Evolutionary conservation across 225 moss, liverwort and hornwort genomes (phyloP), one percentile per base, ranked within the genome.

Genomic region (Bryoerythrophyllum caledonicum): DNA sequence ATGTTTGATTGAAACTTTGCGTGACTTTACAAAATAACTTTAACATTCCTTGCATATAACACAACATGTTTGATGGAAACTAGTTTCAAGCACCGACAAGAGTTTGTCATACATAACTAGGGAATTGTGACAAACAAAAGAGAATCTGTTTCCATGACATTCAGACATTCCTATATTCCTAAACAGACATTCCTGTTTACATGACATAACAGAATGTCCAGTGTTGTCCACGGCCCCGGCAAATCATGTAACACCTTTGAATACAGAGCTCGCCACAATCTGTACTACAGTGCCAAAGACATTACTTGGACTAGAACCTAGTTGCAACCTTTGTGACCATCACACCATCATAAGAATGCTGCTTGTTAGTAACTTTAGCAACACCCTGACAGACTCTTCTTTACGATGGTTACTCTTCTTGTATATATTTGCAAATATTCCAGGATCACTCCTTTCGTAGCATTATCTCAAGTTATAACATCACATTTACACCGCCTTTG

Each of bases 121-220:
- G 71, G 30, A 60, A 58, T 12, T 27, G 71, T 19, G 71, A 71
- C 41, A 71, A 57, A 41, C 26, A 41, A 5, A 49, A 16, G 4
- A 41, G 25, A 56, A 25, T 56, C 38, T 57, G 58, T 71, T 43
- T 71, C 20, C 41, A 20, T 40, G 43, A 26, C 71, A 20, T 11
- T 41, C 19, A 43, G 57, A 58, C 58, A 71, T 40, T 58, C 58
- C 41, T 58, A 41, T n/a, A n/a, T n/a, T n/a, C n/a, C n/a, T n/a
- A n/a, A n/a, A n/a, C n/a, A n/a, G n/a, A n/a, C n/a, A n/a, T n/a
- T n/a, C n/a, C n/a, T n/a, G n/a, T n/a, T n/a, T n/a, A 71, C 43
- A 70, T 24, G 17, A 17, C 24, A 6, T 37, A 38, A 38, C 25
- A 38, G 70, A 70, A 54, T 54, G 54, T 55, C 17, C 48, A 49